phyloP scores from a whole-genome alignment of 352 stramenopile species.

The Pythium periplocum region DNA sequence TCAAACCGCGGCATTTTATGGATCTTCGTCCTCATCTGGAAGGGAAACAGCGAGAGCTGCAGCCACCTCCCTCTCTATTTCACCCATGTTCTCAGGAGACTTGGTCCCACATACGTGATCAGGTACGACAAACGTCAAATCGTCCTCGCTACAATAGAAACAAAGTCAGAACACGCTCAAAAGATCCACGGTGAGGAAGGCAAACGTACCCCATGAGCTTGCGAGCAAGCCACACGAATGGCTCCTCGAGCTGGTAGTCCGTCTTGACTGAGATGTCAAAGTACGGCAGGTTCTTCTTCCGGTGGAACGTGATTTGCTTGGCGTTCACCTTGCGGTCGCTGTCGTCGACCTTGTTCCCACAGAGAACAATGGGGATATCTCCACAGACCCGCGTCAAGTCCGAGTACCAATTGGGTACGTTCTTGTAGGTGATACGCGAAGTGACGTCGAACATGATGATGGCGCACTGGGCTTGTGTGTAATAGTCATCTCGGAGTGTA shows the following conservation, averaged over 20 bases:
- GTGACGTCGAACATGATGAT: conserved; percentile 99
- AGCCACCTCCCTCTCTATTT: conserved; percentile 91
- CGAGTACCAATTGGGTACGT: conserved; percentile 99
- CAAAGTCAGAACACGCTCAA: no score
- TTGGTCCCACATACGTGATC: conserved; percentile 95
- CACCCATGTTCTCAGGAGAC: conserved; percentile 89
- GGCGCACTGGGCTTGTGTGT: conserved; percentile 99
- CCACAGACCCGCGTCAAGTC: conserved; percentile 99
- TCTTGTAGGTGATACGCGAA: conserved; percentile 99
- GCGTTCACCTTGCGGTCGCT: conserved; percentile 99
- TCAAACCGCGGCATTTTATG: conserved; percentile 56
- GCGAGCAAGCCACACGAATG: conserved; percentile 99
- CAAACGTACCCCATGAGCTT: conserved; percentile 93
- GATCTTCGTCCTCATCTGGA: conserved; percentile 97
- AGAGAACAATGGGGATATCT: conserved; percentile 99
- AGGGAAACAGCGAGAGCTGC: conserved; percentile 90
- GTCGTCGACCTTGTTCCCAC: conserved; percentile 99
- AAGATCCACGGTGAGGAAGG: background rate
- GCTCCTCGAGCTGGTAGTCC: conserved; percentile 99
- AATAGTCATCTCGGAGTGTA: conserved; percentile 94
- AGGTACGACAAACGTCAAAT: conserved; percentile 98
- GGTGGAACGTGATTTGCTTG: conserved; percentile 99
- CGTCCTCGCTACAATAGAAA: conserved; percentile 85
- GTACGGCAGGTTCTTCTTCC: conserved; percentile 99
- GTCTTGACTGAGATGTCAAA: conserved; percentile 99